These are phyloP conservation scores for Salix brachista DNA, from an alignment of 345 rosid genomes.

Conservation along the genomic window DNA sequence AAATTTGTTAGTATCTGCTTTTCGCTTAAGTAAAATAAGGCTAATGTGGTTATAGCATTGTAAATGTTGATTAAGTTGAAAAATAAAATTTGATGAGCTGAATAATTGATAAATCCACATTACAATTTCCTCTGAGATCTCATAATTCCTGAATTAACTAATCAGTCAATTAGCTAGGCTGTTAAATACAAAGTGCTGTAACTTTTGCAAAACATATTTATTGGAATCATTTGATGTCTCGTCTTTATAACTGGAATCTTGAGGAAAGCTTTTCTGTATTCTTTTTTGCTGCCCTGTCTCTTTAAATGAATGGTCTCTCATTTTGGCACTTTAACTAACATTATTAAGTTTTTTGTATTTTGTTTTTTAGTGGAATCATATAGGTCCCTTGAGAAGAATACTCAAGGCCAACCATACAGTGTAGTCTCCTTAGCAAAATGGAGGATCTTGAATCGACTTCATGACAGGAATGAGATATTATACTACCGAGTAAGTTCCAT, in stretches of 20 bases:
- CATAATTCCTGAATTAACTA: neutral
- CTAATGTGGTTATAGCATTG: neutral
- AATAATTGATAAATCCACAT: neutral
- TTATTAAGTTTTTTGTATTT: slow-evolving; percentile 12
- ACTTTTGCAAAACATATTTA: neutral
- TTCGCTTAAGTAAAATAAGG: neutral
- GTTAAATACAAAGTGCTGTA: neutral
- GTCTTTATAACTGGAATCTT: neutral
- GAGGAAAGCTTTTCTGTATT: neutral
- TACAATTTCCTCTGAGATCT: neutral
- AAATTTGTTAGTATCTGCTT: slow-evolving; percentile 2
- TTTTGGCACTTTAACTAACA: neutral
- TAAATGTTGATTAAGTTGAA: neutral
- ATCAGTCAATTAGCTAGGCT: neutral
- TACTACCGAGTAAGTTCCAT: slow-evolving; percentile 69
- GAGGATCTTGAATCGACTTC: slow-evolving; percentile 95
- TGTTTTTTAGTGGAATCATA: slow-evolving; percentile 73
- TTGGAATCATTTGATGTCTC: neutral
- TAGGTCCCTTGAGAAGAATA: slow-evolving; percentile 81
- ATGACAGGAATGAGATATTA: slow-evolving; percentile 94
- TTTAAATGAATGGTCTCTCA: neutral
- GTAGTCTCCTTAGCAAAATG: slow-evolving; percentile 81
- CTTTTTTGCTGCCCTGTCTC: neutral
- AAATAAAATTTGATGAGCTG: neutral
- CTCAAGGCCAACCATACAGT: slow-evolving; percentile 54